A percentile compares a stretch with the other conserved stretches of the same genome.
Evolutionary conservation across 23 red algal genomes (phyloP).

Genomic region (Gracilaria gracilis): DNA sequence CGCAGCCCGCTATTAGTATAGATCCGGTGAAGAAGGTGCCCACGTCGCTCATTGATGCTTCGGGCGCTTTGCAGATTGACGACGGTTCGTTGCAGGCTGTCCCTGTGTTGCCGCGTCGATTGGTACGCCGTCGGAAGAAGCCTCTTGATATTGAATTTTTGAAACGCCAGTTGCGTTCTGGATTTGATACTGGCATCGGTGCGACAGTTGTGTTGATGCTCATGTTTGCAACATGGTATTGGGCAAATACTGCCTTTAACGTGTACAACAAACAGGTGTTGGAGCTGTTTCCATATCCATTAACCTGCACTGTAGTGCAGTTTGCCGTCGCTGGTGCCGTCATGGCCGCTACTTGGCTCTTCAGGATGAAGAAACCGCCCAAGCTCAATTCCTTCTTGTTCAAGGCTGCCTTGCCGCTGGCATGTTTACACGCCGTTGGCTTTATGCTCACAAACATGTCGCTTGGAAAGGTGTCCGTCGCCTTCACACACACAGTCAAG

Average conservation of each 20-base stretch:
- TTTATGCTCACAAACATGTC: conserved; percentile 90
- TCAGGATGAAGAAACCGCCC: conserved; percentile 76
- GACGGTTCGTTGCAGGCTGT: conserved; percentile 47
- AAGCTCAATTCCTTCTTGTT: conserved; percentile 72
- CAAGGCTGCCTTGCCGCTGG: conserved; percentile 62
- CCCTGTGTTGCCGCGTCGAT: conserved; percentile 38
- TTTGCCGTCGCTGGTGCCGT: conserved; percentile 75
- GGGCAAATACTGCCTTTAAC: conserved; percentile 94
- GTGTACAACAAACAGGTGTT: conserved; percentile 97
- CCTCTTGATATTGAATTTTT: conserved; percentile 27
- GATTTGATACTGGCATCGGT: conserved; percentile 73
- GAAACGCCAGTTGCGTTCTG: conserved; percentile 36
- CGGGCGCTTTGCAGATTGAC: conserved; percentile 55
- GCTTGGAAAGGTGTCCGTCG: conserved; percentile 87
- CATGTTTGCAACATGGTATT: conserved; percentile 91
- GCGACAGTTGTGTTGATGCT: conserved; percentile 51
- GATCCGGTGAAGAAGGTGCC: conserved; percentile 52
- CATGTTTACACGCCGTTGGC: conserved; percentile 82
- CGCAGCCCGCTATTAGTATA: conserved; percentile 38
- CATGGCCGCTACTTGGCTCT: conserved; percentile 81
- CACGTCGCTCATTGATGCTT: conserved; percentile 49
- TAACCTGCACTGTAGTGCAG: conserved; percentile 92
- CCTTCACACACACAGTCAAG: conserved; percentile 99
- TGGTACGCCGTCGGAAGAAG: conserved; percentile 21
- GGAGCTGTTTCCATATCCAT: conserved; percentile 77